Conservation (phyloP, 352 stramenopile genomes). For the Globisporangium barbulae region DNA sequence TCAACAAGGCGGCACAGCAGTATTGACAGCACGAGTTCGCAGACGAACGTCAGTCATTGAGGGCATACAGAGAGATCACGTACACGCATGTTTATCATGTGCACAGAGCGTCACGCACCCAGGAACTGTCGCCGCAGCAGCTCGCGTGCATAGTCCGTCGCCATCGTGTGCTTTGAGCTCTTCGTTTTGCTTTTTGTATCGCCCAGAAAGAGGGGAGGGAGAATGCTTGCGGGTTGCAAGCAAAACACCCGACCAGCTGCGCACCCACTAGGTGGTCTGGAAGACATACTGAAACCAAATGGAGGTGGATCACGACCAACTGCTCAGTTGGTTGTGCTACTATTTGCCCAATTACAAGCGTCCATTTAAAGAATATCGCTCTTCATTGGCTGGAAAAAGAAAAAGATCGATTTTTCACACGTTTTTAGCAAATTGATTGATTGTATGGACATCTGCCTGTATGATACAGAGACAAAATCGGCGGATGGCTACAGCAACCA, state of each 20-base stretch:
- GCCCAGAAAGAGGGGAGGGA: slow-evolving; percentile 1
- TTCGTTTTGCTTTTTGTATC: slow-evolving; percentile 18
- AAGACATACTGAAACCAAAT: slow-evolving; percentile 7
- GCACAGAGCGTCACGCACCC: slow-evolving; percentile 29
- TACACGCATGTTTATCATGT: not conserved
- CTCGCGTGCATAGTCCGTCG: slow-evolving; percentile 75
- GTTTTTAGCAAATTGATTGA: slow-evolving; percentile 7
- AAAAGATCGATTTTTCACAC: not conserved
- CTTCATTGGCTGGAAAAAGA: slow-evolving; percentile 7
- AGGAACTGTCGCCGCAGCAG: slow-evolving; percentile 80
- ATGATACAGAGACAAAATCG: slow-evolving; percentile 15
- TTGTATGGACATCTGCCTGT: not conserved
- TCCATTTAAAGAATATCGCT: not conserved
- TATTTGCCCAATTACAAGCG: not conserved
- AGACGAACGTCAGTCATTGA: not conserved
- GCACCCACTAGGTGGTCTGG: not conserved
- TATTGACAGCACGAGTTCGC: not conserved
- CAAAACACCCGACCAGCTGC: not conserved
- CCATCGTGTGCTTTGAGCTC: slow-evolving; percentile 17
- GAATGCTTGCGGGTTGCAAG: slow-evolving; percentile 3
- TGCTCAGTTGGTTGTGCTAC: not conserved
- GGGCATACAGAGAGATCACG: not conserved
- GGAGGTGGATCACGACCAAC: not conserved
- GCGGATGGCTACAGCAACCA: not conserved
- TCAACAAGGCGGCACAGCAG: not conserved